A percentile compares a stretch with the other conserved stretches of the same genome.
phyloP scores from a whole-genome alignment of 2,329 filamentous ascomycete genomes.

The Aspergillus ruber region DNA sequence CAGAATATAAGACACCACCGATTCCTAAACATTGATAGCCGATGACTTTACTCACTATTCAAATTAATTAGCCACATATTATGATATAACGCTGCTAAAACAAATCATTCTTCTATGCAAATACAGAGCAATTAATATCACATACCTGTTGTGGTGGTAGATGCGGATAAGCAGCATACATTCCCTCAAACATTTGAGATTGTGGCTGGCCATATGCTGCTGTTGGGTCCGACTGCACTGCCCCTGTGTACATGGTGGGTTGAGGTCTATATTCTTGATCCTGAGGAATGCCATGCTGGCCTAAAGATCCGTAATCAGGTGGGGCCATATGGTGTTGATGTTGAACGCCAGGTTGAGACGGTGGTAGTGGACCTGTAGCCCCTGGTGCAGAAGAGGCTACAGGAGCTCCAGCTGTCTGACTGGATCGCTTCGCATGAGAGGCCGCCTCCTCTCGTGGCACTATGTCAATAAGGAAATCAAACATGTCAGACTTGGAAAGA shows the following conservation, averaged over 20 bases:
- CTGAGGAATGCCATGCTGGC: constrained; percentile 56
- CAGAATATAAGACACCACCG: too few relatives aligned
- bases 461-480: constrained; percentile 98
- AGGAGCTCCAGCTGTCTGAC: constrained; percentile 42
- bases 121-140: not conserved
- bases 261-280: constrained; percentile 76
- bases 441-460: constrained; percentile 91
- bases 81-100: too few relatives aligned
- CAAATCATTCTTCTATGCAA: too few relatives aligned
- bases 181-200: constrained; percentile 71
- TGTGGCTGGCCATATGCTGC: constrained; percentile 71
- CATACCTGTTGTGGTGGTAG: constrained; percentile 79
- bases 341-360: constrained; percentile 43
- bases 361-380: constrained; percentile 34
- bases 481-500: constrained; percentile 97
- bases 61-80: too few relatives aligned
- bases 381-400: constrained; percentile 39
- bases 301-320: constrained; percentile 55
- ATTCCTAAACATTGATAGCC: too few relatives aligned
- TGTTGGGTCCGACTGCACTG: constrained; percentile 66
- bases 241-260: constrained; percentile 72
- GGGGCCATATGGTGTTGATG: constrained; percentile 50
- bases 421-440: constrained; percentile 71
- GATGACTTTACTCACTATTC: too few relatives aligned
- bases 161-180: constrained; percentile 70